Percentiles rank a stretch among this genome's conserved stretches.
phyloP scores from a whole-genome alignment of 306 rosid genomes.

The Ochetophila trinervis region DNA sequence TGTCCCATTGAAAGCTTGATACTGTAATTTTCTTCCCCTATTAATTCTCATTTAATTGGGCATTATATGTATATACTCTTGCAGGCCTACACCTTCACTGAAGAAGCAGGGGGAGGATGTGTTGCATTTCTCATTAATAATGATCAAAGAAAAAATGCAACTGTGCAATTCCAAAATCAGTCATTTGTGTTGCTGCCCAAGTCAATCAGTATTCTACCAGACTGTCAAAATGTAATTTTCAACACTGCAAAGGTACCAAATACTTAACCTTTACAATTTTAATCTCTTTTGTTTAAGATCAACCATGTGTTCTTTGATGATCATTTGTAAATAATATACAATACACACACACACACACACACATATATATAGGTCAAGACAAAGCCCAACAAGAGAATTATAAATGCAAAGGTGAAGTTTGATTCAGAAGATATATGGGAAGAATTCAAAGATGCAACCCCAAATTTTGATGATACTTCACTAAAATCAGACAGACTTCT shows the following conservation, averaged over 20 bases:
- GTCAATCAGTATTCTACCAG: conserved; percentile 62
- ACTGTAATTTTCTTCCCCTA: no score
- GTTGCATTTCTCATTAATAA: conserved; percentile 63
- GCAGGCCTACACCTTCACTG: conserved; percentile 56
- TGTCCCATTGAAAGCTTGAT: not conserved
- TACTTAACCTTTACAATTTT: not conserved
- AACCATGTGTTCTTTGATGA: not conserved
- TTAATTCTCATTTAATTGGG: no score
- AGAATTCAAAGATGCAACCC: conserved; percentile 43
- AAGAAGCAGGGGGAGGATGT: conserved; percentile 46
- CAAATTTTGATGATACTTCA: conserved; percentile 39
- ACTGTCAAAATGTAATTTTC: conserved; percentile 53
- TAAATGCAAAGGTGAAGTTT: conserved; percentile 30
- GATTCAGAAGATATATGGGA: conserved; percentile 48
- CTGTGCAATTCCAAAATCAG: conserved; percentile 48
- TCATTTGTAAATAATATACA: not conserved
- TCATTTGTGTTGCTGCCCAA: conserved; percentile 49
- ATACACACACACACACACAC: not conserved
- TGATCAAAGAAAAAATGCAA: conserved; percentile 19
- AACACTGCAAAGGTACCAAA: conserved; percentile 57
- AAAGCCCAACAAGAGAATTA: conserved; percentile 38
- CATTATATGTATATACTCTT: not conserved
- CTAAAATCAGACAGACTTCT: conserved; percentile 48
- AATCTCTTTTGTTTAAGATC: not conserved
- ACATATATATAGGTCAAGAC: conserved; percentile 34